These are phyloP conservation scores for Boletellus ananas DNA, from an alignment of 768 basidiomycete genomes.

Conservation along the genomic window DNA sequence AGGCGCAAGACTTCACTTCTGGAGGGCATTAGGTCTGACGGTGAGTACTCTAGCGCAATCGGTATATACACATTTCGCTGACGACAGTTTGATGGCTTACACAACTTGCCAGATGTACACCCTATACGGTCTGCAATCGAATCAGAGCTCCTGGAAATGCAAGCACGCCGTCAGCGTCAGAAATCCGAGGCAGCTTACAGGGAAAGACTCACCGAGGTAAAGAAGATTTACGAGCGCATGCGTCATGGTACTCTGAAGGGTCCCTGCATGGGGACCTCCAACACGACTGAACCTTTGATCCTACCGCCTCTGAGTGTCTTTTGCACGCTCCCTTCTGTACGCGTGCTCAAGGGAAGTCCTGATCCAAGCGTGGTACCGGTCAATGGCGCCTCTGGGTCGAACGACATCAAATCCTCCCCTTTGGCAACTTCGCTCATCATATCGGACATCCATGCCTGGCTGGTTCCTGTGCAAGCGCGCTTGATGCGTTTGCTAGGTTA, in stretches of 20 bases:
- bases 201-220: constrained; percentile 34
- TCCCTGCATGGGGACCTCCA: neutral
- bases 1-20: constrained; percentile 35
- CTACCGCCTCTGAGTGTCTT: constrained; percentile 50
- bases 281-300: constrained; percentile 5
- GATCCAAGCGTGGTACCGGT: constrained; percentile 7
- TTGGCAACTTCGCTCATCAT: constrained; percentile 38
- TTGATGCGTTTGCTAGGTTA: constrained; percentile 49
- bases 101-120: constrained; percentile 16
- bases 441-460: constrained; percentile 50
- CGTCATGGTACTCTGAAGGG: constrained; percentile 27
- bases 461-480: constrained; percentile 37
- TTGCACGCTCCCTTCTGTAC: constrained; percentile 45
- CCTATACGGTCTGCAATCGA: constrained; percentile 21
- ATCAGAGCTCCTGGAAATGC: constrained; percentile 26
- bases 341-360: constrained; percentile 28
- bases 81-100: neutral
- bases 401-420: constrained; percentile 22
- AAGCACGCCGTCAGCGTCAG: constrained; percentile 26
- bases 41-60: constrained; percentile 26
- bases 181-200: constrained; percentile 25
- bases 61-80: neutral
- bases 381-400: neutral
- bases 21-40: constrained; percentile 36
- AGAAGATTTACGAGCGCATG: constrained; percentile 44